Percentiles rank a stretch among this genome's conserved stretches.
phyloP scores from a whole-genome alignment of 2,329 filamentous ascomycete species.

The Colletotrichum gloeosporioides region DNA sequence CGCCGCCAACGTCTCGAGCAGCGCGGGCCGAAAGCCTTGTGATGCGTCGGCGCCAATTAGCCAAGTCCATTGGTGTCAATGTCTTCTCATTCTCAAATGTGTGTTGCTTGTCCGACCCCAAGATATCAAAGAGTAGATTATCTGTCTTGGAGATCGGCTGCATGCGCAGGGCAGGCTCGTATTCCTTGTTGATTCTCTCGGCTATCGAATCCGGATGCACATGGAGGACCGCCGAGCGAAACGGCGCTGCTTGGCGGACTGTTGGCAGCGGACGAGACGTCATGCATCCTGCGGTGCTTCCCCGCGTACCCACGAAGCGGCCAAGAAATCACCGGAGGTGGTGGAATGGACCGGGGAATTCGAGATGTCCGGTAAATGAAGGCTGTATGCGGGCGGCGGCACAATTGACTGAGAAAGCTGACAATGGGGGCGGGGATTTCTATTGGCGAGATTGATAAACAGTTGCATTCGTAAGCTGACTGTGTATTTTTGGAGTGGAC shows the following conservation, averaged over 20 bases:
- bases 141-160: not conserved
- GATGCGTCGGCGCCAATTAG: not conserved
- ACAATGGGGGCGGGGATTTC: not conserved
- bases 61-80: not conserved
- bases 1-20: not conserved
- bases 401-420: not conserved
- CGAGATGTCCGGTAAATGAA: not conserved
- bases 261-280: not conserved
- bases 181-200: not conserved
- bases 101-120: not conserved
- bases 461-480: not conserved
- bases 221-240: not conserved
- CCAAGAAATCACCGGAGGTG: not conserved
- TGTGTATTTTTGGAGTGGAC: not conserved
- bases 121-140: not conserved
- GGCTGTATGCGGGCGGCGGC: not conserved
- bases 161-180: not conserved
- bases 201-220: not conserved
- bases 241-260: slow-evolving; percentile 11
- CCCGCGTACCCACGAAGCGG: not conserved
- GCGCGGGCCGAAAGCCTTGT: not conserved
- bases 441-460: not conserved
- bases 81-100: not conserved
- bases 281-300: not conserved
- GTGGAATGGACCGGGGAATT: not conserved